Evolutionary conservation across 345 rosid genomes (phyloP), one percentile per base, ranked within the genome.

Genomic region (Eucalyptus polybractea): DNA sequence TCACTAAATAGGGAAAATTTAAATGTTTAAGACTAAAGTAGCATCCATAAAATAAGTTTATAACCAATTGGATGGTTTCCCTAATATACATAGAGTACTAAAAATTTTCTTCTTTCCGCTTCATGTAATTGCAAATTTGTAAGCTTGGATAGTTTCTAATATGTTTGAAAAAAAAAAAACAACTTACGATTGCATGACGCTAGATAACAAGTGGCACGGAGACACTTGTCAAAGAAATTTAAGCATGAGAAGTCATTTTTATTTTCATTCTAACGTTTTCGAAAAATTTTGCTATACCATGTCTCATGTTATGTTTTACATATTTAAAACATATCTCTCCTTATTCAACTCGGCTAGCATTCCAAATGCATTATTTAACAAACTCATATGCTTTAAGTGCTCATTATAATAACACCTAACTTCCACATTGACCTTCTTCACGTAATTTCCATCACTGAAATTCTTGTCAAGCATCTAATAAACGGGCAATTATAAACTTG

Each of bases 31-130:
- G 5, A 21, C 1, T 37, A 1, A 37, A 76, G 7, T 40, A 2
- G 1, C 5, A 40, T 40, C 11, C 1, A 0, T 40, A 10, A 2
- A 42, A 40, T 6, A 76, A 40, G 15, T 76, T 40, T 37, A 40
- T 22, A 4, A 76, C 29, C 2, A 3, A 40, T 22, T 10, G 47
- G 1, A 22, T 21, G 2, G 4, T 6, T 40, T 40, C 24, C 2
- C 2, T 11, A 6, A 37, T 72, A 37, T 10, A 19, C 81, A 76
- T 37, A 21, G 11, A 21, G 47, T 21, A 21, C 85, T 22, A 69
- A 69, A 69, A 31, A 2, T 69, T 31, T 33, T 69, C 4, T 16
- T 31, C 37, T 15, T 15, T 45, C 47, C 47, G 1, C 22, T 37
- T 37, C 45, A 72, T 10, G 45, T 6, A 33, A 37, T 37, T 37